Base-by-base conservation (phyloP, 169 alveolate genomes). In the Cryptosporidium ryanae region DNA sequence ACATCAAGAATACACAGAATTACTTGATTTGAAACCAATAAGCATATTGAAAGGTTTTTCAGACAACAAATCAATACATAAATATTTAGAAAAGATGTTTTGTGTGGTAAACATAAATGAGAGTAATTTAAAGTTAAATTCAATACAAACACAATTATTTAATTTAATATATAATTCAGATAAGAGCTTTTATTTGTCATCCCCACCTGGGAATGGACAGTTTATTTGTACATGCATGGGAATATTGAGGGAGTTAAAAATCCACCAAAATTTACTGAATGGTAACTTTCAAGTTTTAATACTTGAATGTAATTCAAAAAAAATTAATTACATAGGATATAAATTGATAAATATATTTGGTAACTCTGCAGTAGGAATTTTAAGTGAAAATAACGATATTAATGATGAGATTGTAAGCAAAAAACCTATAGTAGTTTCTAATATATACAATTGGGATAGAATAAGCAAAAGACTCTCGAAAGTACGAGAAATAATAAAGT, bases 1-100 rank as follows among this genome's bases (percentile, higher is more conserved):
- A 87, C 92, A 92, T 83, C 93, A 94, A 64, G 95, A 96, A 32
- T 96, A 96, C 64, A 98, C 99, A 6, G 98, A 97, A 66, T 91
- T 98, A 76, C 93, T 96, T 46, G 99, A 97, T 91, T 89, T 97
- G 91, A 98, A 95, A 90, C 98, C 99, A 10, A 92, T 84, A 27
- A 31, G 23, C 8, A 46, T 50, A 15, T 21, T 43, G 21, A 84
- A 61, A 29, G 71, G 63, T 25, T 76, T 76, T 61, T 50, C 48
- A 13, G 23, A 64, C 1, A 63, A 23, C 10, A 44, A 32, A 34
- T 49, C 31, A 29, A 12, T 18, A 1, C 43, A 57, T 44, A 55
- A 32, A 29, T 32, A 32, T 49, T 59, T 76, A 29, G 57, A 25
- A 8, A 44, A 25, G 1, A 38, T 32, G 29, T 65, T 65, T n/a